Base-by-base conservation (phyloP, 2,329 filamentous ascomycete species). In the Curvularia sp. region DNA sequence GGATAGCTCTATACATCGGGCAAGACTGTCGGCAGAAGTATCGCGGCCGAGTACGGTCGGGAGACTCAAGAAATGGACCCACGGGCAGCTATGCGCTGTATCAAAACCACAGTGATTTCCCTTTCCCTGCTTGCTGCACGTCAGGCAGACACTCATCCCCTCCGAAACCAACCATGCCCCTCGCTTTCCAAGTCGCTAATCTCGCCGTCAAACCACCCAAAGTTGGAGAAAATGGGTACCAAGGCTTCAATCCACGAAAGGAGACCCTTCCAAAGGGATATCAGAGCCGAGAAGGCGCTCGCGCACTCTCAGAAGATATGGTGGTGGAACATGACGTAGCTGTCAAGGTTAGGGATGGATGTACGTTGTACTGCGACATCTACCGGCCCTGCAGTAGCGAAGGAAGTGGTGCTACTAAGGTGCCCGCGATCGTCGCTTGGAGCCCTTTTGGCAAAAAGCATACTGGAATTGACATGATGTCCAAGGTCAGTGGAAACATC, bases 351-450 rank as follows among this genome's bases (percentile, higher is more conserved):
- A 45, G 63, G 19, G 63, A 60, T 46, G 53, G 60, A 7, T 53
- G 46, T 13, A 60, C 30, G 4, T 8, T 62, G 15, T 60, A 57
- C 50, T 56, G 41, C n/a, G 57, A 65, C 10, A 55, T 63, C 23
- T 63, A 53, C 21, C 46, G 63, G 15, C 63, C 76, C 3, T 61
- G 63, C n/a, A 54, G 57, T 15, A 56, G 61, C 6, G 64, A 67
- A 4, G 27, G 39, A 18, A 23, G 12, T 4, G 21, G 13, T 19
- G 49, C 28, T 19, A n/a, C 8, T 8, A 77, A 74, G 30, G 68
- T 81, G 0, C 80, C 80, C 1, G 80, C 77, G 1, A 69, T 82
- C 23, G 59, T 83, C 0, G 71, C 70, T 38, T 82, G 78, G 78
- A 76, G 73, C 12, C 77, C 77, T 5, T 82, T 78, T 60, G 80